Evolutionary conservation across 73 alveolate species (phyloP), one percentile per base, ranked within the genome.

Genomic region (Paramecium tetraurelia): DNA sequence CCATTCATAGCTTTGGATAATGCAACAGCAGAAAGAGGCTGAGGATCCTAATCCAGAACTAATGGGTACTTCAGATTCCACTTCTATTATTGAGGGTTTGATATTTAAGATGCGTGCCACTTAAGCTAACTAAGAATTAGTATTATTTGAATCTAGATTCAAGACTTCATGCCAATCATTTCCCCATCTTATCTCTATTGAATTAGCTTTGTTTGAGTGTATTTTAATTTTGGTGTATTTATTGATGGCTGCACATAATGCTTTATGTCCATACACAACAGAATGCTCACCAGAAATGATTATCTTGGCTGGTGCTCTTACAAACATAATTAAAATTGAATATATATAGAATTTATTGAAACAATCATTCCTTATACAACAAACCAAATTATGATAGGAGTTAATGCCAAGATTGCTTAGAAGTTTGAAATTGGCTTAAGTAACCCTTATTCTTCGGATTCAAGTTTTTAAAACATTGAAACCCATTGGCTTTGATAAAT

Each of bases 31-130:
- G n/a, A 44, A 80, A 21, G 90, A 33, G 9, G 90, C 90, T 18
- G 90, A 80, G 20, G 90, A 80, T 80, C 76, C 76, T n/a, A 80
- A 7, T 24, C 90, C 90, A 38, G 90, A 41, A 31, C 63, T 24
- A 24, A 11, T 59, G 11, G 90, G 76, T 14, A 80, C 72, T 22
- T 43, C 72, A 41, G 90, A 43, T 16, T 72, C 57, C 7, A 72
- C 35, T 36, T 33, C 35, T 12, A 72, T 36, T 4, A 72, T 29
- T 1, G 40, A 38, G 16, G 63, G 18, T 35, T 31, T 31, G 6
- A 63, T 63, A 27, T 27, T 27, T 63, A 63, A 24, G 31, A 63
- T 20, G 3, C 9, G 44, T 12, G 46, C 41, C 2, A 63, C 9
- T 63, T 63, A 31, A 1, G 84, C 46, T 6, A 63, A 31, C 10